Base-by-base conservation (phyloP, 1,284 basidiomycete species). In the Moniliella sp. region DNA sequence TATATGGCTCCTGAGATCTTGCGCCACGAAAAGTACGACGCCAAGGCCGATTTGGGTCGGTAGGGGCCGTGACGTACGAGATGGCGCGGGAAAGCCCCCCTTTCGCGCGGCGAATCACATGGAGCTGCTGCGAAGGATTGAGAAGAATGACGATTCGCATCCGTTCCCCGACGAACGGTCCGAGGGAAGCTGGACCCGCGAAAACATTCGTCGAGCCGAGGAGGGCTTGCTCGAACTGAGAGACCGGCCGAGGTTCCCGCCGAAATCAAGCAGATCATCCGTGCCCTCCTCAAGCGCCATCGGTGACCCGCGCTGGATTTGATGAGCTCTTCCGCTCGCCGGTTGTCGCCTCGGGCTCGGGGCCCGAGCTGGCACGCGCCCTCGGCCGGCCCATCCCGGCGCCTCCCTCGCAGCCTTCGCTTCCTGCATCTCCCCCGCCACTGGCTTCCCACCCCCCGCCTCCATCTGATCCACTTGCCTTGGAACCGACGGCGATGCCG, bases 1-100 rank as follows among this genome's bases (percentile, higher is more conserved):
- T 99, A 99, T 64, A 99, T 97, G 88, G 88, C 91, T 0, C 88
- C 88, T 0, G 88, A 99, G 63, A 97, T 99, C 43, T 66, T 99
- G 12, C 73, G 81, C 13, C 93, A 93, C 61, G 79, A 97, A 64
- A 91, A 88, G 94, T 97, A 62, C 83, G 93, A 58, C 84, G 84
- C 15, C 93, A 86, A 59, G 88, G 82, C 1, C 91, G 97, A 57
- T 67, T 99, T 1, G 97, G 88, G 88, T 91, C 82, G 4, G 82
- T 94, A 17, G 91, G 88, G 4, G 84, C 91, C 0, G 88, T 99
- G 2, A 66, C 94, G 1, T 97, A 76, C 62, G 91, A 99, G 62
- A 94, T 91, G 77, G 69, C 74, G 12, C 83, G 14, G 88, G 86
- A 2, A 76, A 75, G 45, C 79, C 91, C 2, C 88, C 91, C 0